Evolutionary conservation across 2,329 filamentous ascomycete genomes (phyloP), one percentile per base, ranked within the genome.

Genomic region (Graphium sp.): DNA sequence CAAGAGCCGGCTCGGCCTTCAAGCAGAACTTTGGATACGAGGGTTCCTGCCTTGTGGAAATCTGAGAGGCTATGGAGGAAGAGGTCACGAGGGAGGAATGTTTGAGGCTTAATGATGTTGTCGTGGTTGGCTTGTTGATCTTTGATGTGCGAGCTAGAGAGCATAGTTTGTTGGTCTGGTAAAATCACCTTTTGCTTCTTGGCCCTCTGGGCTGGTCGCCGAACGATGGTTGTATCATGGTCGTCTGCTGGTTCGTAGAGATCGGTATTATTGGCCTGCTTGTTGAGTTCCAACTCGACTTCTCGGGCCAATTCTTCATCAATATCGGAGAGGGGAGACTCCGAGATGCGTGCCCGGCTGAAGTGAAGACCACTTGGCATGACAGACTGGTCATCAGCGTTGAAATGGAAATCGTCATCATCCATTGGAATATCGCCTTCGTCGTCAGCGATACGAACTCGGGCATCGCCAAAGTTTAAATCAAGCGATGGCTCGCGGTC

Each of bases 11-110:
- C 75, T 37, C 80, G 73, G 21, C 75, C 80, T 35, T 85, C 82
- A 29, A 80, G 75, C 55, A 94, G 74, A 37, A 93, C 75, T 41
- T 72, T 85, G 4, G 77, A 80, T 12, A 94, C 81, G 42, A 98
- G 95, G 22, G 74, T 81, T 30, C 89, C 87, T 30, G 69, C 83
- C 55, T 79, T 84, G 50, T 94, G 89, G 66, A 94, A 78, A 41
- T 85, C 82, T 60, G 93, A 78, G 14, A 98, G 59, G 19, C 83
- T 81, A 18, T 95, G 64, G 10, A 95, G 62, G 30, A 87, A 73
- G 2, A 85, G 82, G 40, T 98, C 84, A 22, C 81, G 74, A 2
- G 87, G 83, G 24, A 98, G 60, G 52, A 91, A 93, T 1, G 74
- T 73, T 6, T 80, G 73, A 2, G 77, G 69, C 51, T 79, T 85